Evolutionary conservation across 768 basidiomycete species (phyloP).

Genomic region (Agaricus sinodeliciosus): DNA sequence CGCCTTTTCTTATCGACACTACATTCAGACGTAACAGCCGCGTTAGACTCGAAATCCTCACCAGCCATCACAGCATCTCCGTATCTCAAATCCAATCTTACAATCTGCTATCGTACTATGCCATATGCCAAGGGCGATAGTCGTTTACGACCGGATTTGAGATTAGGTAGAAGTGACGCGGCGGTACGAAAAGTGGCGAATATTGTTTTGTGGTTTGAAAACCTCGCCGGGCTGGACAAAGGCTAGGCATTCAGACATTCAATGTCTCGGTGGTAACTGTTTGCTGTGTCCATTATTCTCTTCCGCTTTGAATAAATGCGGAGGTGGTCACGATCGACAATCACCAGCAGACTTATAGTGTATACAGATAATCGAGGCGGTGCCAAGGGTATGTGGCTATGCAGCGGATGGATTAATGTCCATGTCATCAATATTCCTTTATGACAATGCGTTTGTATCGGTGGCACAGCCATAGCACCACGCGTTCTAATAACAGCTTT

Average conservation of each 20-base stretch:
- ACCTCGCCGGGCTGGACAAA: constrained; percentile 51
- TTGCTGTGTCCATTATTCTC: not conserved
- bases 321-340: not conserved
- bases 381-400: too few relatives aligned
- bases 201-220: constrained; percentile 67
- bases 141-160: constrained; percentile 62
- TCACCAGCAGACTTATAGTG: too few relatives aligned
- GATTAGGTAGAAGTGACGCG: constrained; percentile 64
- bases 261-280: not conserved
- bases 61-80: constrained; percentile 63
- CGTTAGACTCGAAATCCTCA: constrained; percentile 36
- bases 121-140: constrained; percentile 55
- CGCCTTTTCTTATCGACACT: not conserved
- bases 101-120: constrained; percentile 78
- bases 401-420: too few relatives aligned
- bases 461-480: too few relatives aligned
- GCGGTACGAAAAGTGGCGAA: constrained; percentile 60
- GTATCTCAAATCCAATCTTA: constrained; percentile 49
- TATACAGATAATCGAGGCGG: not conserved
- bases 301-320: not conserved
- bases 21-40: constrained; percentile 43
- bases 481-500: too few relatives aligned
- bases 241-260: not conserved
- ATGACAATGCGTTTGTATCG: too few relatives aligned
- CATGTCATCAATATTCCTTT: too few relatives aligned